Base-by-base conservation (phyloP, 1,284 basidiomycete species). In the Tylopilus microsporus region DNA sequence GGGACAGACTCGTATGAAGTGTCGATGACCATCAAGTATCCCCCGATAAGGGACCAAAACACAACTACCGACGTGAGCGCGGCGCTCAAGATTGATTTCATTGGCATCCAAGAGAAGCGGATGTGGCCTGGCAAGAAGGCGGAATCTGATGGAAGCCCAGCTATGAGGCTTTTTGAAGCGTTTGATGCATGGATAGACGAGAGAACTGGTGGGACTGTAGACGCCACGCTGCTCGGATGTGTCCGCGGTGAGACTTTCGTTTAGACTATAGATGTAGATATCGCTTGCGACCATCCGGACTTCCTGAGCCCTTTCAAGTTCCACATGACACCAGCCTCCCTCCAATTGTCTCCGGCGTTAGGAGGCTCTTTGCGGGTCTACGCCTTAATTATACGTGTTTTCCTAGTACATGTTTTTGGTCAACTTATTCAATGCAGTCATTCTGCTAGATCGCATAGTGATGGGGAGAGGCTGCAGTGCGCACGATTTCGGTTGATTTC, bases 61-160 rank as follows among this genome's bases (percentile, higher is more conserved):
- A 21, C 36, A 15, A 19, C 39, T 8, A 66, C 65, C 12, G 30
- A 11, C 45, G 5, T 1, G 5, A 21, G 13, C 3, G 13, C 51
- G 3, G 25, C 64, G 65, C 46, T 89, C 36, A 68, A 71, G 53
- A 74, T 91, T 49, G 82, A 89, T 69, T 91, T 85, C 59, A 77
- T 88, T 13, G 89, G 89, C 3, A 77, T 91, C 51, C 81, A 85
- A 66, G 89, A 91, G 76, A 82, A 81, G 62, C 84, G 82, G 45
- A 87, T 91, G 80, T 91, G 89, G 88, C 89, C 89, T 1, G 89
- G 75, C 5, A 91, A 91, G 74, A 81, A 78, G 67, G 74, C 76
- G 0, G 76, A 76, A 66, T 77, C 73, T 42, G 69, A 79, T 52
- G 83, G 79, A 8, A 82, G 83, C 9, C 76, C 76, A 3, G 81